Conservation (phyloP, 2,329 filamentous ascomycete genomes). For the Alternaria tenuissima region DNA sequence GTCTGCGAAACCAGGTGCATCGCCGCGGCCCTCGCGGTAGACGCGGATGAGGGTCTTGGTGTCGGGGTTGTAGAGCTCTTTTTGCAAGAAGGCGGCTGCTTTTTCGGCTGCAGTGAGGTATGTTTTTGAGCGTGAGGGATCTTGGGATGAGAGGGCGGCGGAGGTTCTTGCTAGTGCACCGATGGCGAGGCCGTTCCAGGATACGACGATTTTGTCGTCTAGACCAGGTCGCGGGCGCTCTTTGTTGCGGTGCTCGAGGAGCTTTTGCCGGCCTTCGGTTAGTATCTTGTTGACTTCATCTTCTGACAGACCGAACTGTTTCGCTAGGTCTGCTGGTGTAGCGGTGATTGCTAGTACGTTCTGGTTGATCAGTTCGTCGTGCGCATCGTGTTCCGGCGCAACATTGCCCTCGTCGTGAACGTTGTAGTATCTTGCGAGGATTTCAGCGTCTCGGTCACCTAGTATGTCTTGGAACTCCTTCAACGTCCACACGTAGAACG, state of each 20-base stretch:
- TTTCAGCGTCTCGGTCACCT: conserved; percentile 70
- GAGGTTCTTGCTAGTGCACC: conserved; percentile 79
- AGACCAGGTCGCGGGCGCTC: conserved; percentile 79
- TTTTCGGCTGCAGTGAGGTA: conserved; percentile 73
- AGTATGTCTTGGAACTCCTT: conserved; percentile 85
- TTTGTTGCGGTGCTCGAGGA: conserved; percentile 75
- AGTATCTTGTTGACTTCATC: conserved; percentile 75
- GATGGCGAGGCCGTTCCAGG: conserved; percentile 90
- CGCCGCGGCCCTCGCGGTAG: conserved; percentile 72
- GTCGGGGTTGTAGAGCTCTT: conserved; percentile 73
- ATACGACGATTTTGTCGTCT: conserved; percentile 87
- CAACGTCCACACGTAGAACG: conserved; percentile 92
- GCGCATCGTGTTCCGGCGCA: conserved; percentile 79
- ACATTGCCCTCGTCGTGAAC: conserved; percentile 88
- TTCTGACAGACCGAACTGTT: conserved; percentile 76
- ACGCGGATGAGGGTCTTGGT: conserved; percentile 74
- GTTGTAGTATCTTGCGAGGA: conserved; percentile 85
- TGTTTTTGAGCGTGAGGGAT: conserved; percentile 63
- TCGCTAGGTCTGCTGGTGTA: conserved; percentile 73
- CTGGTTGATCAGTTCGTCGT: conserved; percentile 93
- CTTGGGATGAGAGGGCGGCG: conserved; percentile 69
- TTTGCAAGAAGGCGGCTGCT: conserved; percentile 75
- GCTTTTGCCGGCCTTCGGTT: conserved; percentile 69
- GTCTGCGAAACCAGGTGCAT: conserved; percentile 81
- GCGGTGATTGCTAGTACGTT: conserved; percentile 82